A percentile compares a stretch with the other conserved stretches of the same genome.
These are phyloP conservation scores for Wickerhamiella siamensis DNA, from an alignment of 805 yeast genomes.

Conservation along the genomic window DNA sequence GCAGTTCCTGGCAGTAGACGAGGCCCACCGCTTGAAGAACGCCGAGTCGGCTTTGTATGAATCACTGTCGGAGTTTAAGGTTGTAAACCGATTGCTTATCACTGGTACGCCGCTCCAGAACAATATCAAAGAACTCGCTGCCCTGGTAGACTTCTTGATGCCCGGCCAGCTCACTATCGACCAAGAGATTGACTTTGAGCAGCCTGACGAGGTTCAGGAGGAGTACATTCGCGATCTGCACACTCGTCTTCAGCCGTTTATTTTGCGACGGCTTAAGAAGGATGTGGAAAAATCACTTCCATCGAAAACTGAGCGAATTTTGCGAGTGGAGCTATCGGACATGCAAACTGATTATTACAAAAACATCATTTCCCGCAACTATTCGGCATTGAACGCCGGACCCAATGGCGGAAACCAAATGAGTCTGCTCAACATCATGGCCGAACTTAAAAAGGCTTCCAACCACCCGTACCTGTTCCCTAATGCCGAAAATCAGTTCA, in stretches of 20 bases:
- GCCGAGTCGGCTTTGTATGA: conserved; percentile 89
- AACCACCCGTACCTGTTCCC: conserved; percentile 95
- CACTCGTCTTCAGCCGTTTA: conserved; percentile 74
- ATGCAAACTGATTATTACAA: conserved; percentile 90
- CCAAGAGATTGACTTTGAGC: conserved; percentile 88
- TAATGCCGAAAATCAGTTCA: conserved; percentile 73
- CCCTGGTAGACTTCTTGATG: conserved; percentile 86
- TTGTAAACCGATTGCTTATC: conserved; percentile 69
- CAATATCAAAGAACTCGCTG: conserved; percentile 88
- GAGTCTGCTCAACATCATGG: conserved; percentile 80
- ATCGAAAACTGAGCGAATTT: conserved; percentile 85
- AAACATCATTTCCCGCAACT: conserved; percentile 83
- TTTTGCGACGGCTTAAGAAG: conserved; percentile 82
- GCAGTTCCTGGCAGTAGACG: conserved; percentile 97
- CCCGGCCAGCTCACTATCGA: conserved; percentile 86
- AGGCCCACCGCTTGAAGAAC: conserved; percentile 92
- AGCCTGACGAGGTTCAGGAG: conserved; percentile 78
- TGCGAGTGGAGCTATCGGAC: conserved; percentile 90
- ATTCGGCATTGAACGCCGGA: conserved; percentile 81
- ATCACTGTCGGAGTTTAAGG: conserved; percentile 67
- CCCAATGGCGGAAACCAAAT: conserved; percentile 60
- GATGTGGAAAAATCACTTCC: conserved; percentile 97
- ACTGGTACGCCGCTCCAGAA: conserved; percentile 98
- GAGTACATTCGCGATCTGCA: conserved; percentile 77
- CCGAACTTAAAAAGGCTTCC: conserved; percentile 90